Evolutionary conservation across 1,284 basidiomycete genomes (phyloP).

Genomic region (Ceratobasidium sp.): DNA sequence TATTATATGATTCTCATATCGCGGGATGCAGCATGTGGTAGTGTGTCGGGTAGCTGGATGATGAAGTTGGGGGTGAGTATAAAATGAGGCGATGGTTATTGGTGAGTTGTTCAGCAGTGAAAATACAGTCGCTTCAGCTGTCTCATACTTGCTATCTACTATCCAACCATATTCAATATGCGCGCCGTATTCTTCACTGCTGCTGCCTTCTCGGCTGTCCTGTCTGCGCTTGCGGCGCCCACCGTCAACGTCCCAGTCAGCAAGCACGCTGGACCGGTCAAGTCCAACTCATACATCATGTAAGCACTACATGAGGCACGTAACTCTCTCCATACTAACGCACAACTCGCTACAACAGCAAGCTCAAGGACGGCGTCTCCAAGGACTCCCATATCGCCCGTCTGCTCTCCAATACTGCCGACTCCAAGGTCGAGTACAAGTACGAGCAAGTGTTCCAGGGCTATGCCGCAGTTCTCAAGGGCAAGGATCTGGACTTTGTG

Average conservation of each 20-base stretch:
- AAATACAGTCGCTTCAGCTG: no score
- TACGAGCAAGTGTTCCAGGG: constrained; percentile 26
- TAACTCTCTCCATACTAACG: neutral
- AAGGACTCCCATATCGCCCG: constrained; percentile 7
- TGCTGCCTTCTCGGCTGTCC: constrained; percentile 31
- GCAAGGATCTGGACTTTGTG: constrained; percentile 31
- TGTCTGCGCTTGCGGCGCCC: constrained; percentile 36
- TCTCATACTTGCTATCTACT: no score
- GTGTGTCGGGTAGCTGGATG: no score
- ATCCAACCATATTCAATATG: no score
- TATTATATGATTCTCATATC: no score
- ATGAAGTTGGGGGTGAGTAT: no score
- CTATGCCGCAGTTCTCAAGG: constrained; percentile 19
- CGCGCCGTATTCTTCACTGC: neutral
- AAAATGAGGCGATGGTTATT: no score
- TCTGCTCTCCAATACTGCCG: neutral
- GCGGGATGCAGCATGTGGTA: no score
- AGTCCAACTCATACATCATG: constrained; percentile 34
- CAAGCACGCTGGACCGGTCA: constrained; percentile 26
- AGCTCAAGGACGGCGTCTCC: constrained; percentile 26
- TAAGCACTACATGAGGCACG: neutral
- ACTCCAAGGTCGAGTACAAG: constrained; percentile 18
- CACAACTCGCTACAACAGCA: neutral
- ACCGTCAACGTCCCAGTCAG: constrained; percentile 19
- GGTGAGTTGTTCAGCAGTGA: no score